A percentile compares a stretch with the other conserved stretches of the same genome.
phyloP scores from a whole-genome alignment of 345 rosid species.

The Pelargonium nanum region DNA sequence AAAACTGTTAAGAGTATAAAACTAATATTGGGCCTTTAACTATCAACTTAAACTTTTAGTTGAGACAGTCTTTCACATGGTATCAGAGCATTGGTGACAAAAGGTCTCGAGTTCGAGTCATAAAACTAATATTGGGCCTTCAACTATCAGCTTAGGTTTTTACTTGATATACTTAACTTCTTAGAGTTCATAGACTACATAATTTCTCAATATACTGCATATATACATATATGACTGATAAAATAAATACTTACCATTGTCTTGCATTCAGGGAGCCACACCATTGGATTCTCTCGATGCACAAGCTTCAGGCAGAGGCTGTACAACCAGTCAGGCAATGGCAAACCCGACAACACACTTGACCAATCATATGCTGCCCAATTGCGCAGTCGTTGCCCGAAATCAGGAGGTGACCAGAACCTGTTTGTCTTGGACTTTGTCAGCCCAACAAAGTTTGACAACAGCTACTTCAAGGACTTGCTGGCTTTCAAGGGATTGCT shows the following conservation, averaged over 20 bases:
- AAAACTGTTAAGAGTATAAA: background rate
- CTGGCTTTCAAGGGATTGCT: conserved; percentile 60
- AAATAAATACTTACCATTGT: too few species aligned
- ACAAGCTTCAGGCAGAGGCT: conserved; percentile 86
- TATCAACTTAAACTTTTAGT: too few species aligned
- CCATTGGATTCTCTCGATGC: conserved; percentile 75
- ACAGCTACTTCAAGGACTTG: conserved; percentile 67
- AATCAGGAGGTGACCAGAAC: conserved; percentile 49
- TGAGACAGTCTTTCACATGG: too few species aligned
- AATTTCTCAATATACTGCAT: too few species aligned
- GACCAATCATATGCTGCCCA: conserved; percentile 48
- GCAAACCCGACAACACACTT: conserved; percentile 53
- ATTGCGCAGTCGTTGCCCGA: conserved; percentile 41
- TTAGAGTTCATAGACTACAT: too few species aligned
- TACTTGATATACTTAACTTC: too few species aligned
- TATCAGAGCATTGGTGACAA: too few species aligned
- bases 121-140: too few species aligned
- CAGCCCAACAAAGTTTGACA: conserved; percentile 51
- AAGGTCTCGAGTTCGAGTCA: too few species aligned
- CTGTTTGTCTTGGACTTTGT: conserved; percentile 48
- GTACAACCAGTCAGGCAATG: conserved; percentile 59
- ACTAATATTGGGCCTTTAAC: too few species aligned
- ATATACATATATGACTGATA: too few species aligned
- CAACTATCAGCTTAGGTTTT: too few species aligned
- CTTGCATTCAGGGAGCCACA: conserved; percentile 61